Percentiles rank a stretch among this genome's conserved stretches.
Evolutionary conservation across 805 yeast genomes (phyloP).

Genomic region (Cyberlindnera samutprakarnensis): DNA sequence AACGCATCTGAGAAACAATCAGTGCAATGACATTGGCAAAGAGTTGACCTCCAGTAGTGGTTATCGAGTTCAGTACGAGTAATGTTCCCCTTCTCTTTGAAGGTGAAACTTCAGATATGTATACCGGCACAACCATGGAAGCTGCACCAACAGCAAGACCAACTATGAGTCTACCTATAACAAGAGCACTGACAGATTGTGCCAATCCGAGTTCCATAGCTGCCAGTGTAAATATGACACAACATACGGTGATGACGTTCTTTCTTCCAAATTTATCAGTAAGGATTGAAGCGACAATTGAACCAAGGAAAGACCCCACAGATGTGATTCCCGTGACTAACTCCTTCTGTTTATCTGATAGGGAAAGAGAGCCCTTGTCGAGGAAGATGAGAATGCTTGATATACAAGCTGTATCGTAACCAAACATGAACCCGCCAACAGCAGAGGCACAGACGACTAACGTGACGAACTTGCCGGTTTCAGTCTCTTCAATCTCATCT

Average conservation of each 20-base stretch:
- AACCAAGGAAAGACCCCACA: constrained; percentile 47
- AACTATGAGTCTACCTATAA: constrained; percentile 51
- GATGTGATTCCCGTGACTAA: constrained; percentile 38
- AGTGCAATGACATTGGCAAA: constrained; percentile 35
- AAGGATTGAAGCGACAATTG: constrained; percentile 39
- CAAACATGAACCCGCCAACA: constrained; percentile 55
- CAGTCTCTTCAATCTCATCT: constrained; percentile 12
- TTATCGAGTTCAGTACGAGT: constrained; percentile 30
- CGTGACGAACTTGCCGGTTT: constrained; percentile 8
- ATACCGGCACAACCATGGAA: constrained; percentile 58
- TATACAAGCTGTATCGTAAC: constrained; percentile 60
- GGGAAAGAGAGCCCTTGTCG: constrained; percentile 24
- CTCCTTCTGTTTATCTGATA: constrained; percentile 31
- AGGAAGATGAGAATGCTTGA: constrained; percentile 51
- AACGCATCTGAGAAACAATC: constrained; percentile 21
- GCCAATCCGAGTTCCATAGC: constrained; percentile 42
- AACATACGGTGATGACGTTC: constrained; percentile 31
- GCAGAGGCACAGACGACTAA: constrained; percentile 31
- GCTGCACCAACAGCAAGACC: constrained; percentile 74
- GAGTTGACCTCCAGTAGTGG: constrained; percentile 45
- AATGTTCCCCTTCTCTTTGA: constrained; percentile 31
- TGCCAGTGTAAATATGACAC: constrained; percentile 38
- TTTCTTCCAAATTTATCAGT: constrained; percentile 44
- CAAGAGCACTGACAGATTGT: constrained; percentile 31
- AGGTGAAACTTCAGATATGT: constrained; percentile 45